A percentile compares a stretch with the other conserved stretches of the same genome.
These are phyloP conservation scores for Scedosporium minutisporum DNA, from an alignment of 2,329 filamentous ascomycete genomes.

Conservation along the genomic window DNA sequence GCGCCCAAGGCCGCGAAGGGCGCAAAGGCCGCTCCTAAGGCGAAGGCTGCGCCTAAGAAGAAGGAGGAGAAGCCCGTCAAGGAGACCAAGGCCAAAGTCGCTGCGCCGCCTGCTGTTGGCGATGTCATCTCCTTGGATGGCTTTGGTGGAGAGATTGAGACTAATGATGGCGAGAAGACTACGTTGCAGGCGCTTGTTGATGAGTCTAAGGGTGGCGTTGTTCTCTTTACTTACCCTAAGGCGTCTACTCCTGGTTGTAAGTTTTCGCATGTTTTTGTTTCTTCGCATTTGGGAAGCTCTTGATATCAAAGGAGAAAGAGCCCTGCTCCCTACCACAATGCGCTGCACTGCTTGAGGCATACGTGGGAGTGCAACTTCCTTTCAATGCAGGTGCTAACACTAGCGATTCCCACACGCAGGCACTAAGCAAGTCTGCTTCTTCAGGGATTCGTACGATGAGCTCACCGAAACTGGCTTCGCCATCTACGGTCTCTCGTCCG, in stretches of 20 bases:
- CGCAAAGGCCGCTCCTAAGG: conserved; percentile 15
- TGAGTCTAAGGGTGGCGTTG: conserved; percentile 74
- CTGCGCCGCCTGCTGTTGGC: conserved; percentile 31
- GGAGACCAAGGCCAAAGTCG: conserved; percentile 15
- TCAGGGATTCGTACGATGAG: conserved; percentile 73
- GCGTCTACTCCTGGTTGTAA: conserved; percentile 91
- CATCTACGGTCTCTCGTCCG: conserved; percentile 83
- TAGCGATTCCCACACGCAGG: conserved; percentile 39
- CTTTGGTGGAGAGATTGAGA: conserved; percentile 68
- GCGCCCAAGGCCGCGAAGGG: conserved; percentile 16
- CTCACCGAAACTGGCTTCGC: conserved; percentile 70
- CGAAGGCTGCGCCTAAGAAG: conserved; percentile 16
- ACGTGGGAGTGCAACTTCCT: no score
- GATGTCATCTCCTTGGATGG: conserved; percentile 45
- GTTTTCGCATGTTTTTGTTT: conserved; percentile 55
- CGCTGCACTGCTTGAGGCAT: no score
- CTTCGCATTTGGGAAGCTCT: background rate
- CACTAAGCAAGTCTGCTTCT: conserved; percentile 86
- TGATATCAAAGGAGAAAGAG: background rate
- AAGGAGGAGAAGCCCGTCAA: conserved; percentile 21
- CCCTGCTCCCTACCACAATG: no score
- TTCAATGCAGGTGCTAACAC: no score
- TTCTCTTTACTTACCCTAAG: conserved; percentile 92
- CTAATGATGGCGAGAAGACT: conserved; percentile 72
- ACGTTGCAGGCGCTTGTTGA: conserved; percentile 73